Evolutionary conservation across 2,329 filamentous ascomycete genomes (phyloP).

Genomic region (Chaetomiaceae sp.): DNA sequence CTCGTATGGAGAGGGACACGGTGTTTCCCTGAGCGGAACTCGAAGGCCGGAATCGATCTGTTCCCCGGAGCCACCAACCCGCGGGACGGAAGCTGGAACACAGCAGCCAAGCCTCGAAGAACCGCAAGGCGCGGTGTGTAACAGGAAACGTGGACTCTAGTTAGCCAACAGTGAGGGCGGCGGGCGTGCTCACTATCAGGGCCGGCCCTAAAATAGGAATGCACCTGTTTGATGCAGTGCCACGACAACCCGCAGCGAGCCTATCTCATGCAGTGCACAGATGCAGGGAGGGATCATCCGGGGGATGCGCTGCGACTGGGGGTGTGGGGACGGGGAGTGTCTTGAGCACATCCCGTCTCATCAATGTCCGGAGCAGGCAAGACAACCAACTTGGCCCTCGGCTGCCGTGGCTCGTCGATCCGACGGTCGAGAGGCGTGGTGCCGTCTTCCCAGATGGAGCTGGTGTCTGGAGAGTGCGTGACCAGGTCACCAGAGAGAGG

Average conservation of each 20-base stretch:
- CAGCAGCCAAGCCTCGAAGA: constrained; percentile 17
- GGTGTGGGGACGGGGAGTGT: constrained; percentile 5
- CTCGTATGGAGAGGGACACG: no score
- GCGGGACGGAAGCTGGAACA: no score
- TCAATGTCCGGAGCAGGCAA: constrained; percentile 15
- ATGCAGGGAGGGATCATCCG: constrained; percentile 22
- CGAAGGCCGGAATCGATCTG: no score
- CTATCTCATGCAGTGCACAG: constrained; percentile 13
- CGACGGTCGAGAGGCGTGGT: neutral
- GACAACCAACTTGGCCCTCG: constrained; percentile 16
- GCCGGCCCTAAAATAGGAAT: constrained; percentile 25
- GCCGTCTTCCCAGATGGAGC: no score
- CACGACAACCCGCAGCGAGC: constrained; percentile 23
- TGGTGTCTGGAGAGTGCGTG: constrained; percentile 1
- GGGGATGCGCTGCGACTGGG: constrained; percentile 20
- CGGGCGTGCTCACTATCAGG: constrained; percentile 18
- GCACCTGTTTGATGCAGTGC: constrained; percentile 24
- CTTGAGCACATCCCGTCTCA: constrained; percentile 8
- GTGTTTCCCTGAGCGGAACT: no score
- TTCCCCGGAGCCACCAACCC: constrained; percentile 19
- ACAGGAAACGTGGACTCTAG: constrained; percentile 24
- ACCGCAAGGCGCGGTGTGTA: constrained; percentile 12
- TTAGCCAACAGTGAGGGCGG: constrained; percentile 20
- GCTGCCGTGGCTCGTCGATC: constrained; percentile 10
- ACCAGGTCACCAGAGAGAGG: neutral